Percentiles rank a stretch among this genome's conserved stretches.
These are phyloP conservation scores for Allium cepa DNA, from an alignment of 106 monocot species.

Conservation along the genomic window DNA sequence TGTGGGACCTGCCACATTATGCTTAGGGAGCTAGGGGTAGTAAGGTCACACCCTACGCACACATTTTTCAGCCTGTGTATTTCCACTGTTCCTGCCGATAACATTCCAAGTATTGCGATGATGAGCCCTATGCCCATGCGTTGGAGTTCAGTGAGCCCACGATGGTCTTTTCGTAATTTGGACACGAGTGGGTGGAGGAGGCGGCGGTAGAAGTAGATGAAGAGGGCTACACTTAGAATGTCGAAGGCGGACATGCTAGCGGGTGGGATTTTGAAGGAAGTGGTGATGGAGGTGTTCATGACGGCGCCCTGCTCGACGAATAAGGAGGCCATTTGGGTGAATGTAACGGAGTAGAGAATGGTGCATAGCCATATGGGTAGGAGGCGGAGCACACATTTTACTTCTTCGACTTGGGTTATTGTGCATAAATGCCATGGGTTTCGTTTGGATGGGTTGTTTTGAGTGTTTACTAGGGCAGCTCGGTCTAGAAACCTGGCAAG, in stretches of 20 bases:
- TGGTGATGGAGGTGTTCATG: constrained; percentile 16
- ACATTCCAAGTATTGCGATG: constrained; percentile 16
- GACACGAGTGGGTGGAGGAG: constrained; percentile 9
- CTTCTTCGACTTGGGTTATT: constrained; percentile 20
- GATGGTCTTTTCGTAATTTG: not conserved
- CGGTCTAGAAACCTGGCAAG: constrained; percentile 17
- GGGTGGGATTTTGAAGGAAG: constrained; percentile 19
- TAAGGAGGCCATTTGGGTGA: constrained; percentile 23
- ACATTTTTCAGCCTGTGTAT: constrained; percentile 10
- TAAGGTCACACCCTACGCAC: not conserved
- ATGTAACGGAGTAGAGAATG: constrained; percentile 23
- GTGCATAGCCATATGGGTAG: constrained; percentile 32
- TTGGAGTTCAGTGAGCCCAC: constrained; percentile 13
- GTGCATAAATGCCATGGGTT: constrained; percentile 20
- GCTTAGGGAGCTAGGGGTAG: constrained; percentile 9
- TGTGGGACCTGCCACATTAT: constrained; percentile 37
- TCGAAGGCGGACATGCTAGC: constrained; percentile 26
- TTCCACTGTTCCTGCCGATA: constrained; percentile 12
- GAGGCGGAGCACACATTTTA: constrained; percentile 31
- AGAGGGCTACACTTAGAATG: constrained; percentile 17
- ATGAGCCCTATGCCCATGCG: constrained; percentile 22
- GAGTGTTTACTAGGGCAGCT: constrained; percentile 7
- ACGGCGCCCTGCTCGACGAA: constrained; percentile 35
- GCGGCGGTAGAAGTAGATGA: constrained; percentile 15
- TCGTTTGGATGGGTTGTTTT: not conserved